A percentile compares a stretch with the other conserved stretches of the same genome.
Evolutionary conservation across 768 basidiomycete species (phyloP).

Genomic region (Sporobolomyces roseus): DNA sequence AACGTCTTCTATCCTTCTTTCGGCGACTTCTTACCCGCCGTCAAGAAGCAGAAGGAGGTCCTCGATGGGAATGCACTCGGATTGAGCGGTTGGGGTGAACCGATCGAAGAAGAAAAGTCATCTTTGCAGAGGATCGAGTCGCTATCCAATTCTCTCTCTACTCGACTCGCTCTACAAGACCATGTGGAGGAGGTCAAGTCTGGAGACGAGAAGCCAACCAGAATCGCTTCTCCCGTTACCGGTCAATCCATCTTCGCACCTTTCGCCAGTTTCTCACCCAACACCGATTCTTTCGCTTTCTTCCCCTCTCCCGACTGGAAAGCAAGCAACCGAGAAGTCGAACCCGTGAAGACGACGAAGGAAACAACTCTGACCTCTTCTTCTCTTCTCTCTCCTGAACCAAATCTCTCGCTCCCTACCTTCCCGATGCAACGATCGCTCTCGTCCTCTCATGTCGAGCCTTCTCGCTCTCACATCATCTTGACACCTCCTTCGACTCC

Average conservation of each 20-base stretch:
- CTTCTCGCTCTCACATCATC: not conserved
- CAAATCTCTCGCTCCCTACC: not conserved
- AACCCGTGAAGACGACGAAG: not conserved
- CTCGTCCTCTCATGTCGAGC: too few species aligned
- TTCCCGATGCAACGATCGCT: not conserved
- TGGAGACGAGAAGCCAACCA: not conserved
- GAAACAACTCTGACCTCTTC: slow-evolving; percentile 6
- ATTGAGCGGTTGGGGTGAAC: not conserved
- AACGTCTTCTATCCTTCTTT: slow-evolving; percentile 20
- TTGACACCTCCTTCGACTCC: slow-evolving; percentile 22
- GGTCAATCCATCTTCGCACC: slow-evolving; percentile 1
- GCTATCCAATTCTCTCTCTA: not conserved
- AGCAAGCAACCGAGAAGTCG: not conserved
- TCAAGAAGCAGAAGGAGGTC: slow-evolving; percentile 4
- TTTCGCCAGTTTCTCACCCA: slow-evolving; percentile 1
- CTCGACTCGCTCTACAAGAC: not conserved
- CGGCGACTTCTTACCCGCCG: slow-evolving; percentile 26
- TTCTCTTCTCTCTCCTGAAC: slow-evolving; percentile 11
- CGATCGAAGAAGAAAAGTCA: not conserved
- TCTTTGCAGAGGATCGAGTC: not conserved
- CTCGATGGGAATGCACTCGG: not conserved
- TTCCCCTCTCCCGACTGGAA: slow-evolving; percentile 13
- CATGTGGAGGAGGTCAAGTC: not conserved
- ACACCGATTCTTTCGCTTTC: slow-evolving; percentile 34
- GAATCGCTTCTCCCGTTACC: not conserved